A percentile compares a stretch with the other conserved stretches of the same genome.
Conservation (phyloP, 2,329 filamentous ascomycete species). For the Botrytis squamosa region DNA sequence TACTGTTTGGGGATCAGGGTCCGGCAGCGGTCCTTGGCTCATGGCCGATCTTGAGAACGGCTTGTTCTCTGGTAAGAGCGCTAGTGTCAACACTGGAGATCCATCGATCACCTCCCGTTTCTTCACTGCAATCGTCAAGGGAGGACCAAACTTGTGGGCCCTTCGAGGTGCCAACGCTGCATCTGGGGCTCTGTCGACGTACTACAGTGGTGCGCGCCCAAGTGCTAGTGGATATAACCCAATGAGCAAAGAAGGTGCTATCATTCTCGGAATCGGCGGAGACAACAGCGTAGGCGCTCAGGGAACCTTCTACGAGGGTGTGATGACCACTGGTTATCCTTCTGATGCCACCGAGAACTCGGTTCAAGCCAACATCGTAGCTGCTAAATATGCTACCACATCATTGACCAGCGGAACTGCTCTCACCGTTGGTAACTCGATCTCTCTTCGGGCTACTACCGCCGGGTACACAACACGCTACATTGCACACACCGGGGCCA, state of each 20-base stretch:
- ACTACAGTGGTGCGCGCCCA: conserved; percentile 57
- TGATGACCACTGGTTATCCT: conserved; percentile 62
- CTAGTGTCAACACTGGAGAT: conserved; percentile 50
- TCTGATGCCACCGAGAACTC: conserved; percentile 56
- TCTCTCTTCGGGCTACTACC: conserved; percentile 57
- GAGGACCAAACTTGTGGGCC: conserved; percentile 55
- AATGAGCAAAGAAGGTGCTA: conserved; percentile 64
- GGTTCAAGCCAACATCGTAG: conserved; percentile 60
- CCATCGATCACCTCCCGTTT: conserved; percentile 56
- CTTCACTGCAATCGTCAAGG: conserved; percentile 57
- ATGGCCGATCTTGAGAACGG: conserved; percentile 70
- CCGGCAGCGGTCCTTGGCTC: conserved; percentile 62
- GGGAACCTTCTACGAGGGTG: conserved; percentile 65
- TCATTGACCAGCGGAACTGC: conserved; percentile 50
- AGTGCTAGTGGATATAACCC: conserved; percentile 50
- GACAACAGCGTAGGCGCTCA: conserved; percentile 56
- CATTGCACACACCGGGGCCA: conserved; percentile 51
- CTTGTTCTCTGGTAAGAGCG: conserved; percentile 55
- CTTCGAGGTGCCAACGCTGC: conserved; percentile 57
- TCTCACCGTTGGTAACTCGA: conserved; percentile 48
- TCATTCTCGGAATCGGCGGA: conserved; percentile 69
- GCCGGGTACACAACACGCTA: conserved; percentile 54
- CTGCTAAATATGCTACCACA: conserved; percentile 52
- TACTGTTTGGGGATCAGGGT: conserved; percentile 55
- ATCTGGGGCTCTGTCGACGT: conserved; percentile 55